These are phyloP conservation scores for Podila clonocystis DNA, from an alignment of 192 early-diverging fungal species.

Conservation along the genomic window DNA sequence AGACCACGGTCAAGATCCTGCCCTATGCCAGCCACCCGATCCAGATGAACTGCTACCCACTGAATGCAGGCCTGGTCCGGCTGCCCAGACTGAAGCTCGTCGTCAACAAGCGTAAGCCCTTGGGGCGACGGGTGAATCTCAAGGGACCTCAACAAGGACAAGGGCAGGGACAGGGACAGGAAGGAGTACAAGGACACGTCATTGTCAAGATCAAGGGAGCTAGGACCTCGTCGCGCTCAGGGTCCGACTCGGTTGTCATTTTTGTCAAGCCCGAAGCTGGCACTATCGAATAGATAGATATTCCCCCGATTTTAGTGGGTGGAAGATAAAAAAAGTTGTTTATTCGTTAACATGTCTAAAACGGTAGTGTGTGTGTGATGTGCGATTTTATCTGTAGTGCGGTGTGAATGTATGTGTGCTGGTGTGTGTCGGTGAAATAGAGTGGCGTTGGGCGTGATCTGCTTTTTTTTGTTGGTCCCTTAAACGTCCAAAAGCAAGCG, in stretches of 20 bases:
- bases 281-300: slow-evolving; percentile 9
- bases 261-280: slow-evolving; percentile 47
- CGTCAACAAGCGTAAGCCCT: slow-evolving; percentile 30
- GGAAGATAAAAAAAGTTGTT: not conserved
- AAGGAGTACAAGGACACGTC: slow-evolving; percentile 18
- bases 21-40: slow-evolving; percentile 62
- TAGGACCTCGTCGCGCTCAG: not conserved
- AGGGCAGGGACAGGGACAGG: not conserved
- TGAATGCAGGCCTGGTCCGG: slow-evolving; percentile 63
- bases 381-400: too few relatives aligned
- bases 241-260: slow-evolving; percentile 22
- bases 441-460: too few relatives aligned
- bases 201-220: slow-evolving; percentile 28
- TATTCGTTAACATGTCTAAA: not conserved
- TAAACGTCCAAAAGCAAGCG: slow-evolving; percentile 92
- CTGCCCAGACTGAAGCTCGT: slow-evolving; percentile 66
- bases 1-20: slow-evolving; percentile 62
- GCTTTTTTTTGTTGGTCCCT: slow-evolving; percentile 34
- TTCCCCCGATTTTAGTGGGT: not conserved
- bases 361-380: too few relatives aligned
- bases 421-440: too few relatives aligned
- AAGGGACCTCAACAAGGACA: not conserved
- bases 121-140: slow-evolving; percentile 4
- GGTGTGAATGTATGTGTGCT: too few relatives aligned
- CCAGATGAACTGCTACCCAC: slow-evolving; percentile 68